phyloP scores from a whole-genome alignment of 2,329 filamentous ascomycete species.

The Botryosphaeria dothidea region DNA sequence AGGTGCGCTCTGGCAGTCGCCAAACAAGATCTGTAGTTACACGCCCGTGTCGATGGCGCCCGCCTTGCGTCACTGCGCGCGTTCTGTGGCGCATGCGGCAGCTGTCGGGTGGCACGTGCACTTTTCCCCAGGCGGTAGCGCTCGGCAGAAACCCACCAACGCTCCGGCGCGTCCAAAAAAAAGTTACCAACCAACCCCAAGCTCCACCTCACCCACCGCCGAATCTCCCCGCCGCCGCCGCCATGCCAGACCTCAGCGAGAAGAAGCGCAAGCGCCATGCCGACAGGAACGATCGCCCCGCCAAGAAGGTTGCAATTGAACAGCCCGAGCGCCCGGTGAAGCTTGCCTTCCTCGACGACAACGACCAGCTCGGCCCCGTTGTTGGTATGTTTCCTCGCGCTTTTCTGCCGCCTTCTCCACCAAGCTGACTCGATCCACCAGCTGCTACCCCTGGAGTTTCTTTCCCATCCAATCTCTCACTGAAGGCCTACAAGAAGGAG shows the following conservation, averaged over 20 bases:
- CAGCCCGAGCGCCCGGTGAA: conserved; percentile 38
- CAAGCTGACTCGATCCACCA: conserved; percentile 24
- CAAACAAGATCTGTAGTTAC: conserved; percentile 11
- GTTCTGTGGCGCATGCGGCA: not conserved
- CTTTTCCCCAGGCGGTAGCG: not conserved
- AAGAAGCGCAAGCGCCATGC: conserved; percentile 41
- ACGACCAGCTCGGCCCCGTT: conserved; percentile 50
- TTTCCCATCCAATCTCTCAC: conserved; percentile 42
- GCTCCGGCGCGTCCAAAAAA: not conserved
- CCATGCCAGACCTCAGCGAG: conserved; percentile 30
- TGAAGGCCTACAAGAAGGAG: conserved; percentile 51
- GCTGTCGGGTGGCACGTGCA: not conserved
- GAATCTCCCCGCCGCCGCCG: conserved; percentile 10
- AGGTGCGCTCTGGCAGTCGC: not conserved
- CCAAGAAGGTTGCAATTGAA: conserved; percentile 49
- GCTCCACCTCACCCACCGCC: not conserved
- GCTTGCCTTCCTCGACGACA: conserved; percentile 49
- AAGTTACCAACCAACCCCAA: not conserved
- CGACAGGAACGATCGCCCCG: conserved; percentile 30
- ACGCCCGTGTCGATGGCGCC: not conserved
- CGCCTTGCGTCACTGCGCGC: conserved; percentile 7
- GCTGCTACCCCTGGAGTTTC: conserved; percentile 46
- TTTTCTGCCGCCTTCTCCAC: not conserved
- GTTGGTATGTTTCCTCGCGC: conserved; percentile 44
- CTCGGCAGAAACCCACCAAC: not conserved